Evolutionary conservation across 345 rosid genomes (phyloP).

Genomic region (Salix arbutifolia): DNA sequence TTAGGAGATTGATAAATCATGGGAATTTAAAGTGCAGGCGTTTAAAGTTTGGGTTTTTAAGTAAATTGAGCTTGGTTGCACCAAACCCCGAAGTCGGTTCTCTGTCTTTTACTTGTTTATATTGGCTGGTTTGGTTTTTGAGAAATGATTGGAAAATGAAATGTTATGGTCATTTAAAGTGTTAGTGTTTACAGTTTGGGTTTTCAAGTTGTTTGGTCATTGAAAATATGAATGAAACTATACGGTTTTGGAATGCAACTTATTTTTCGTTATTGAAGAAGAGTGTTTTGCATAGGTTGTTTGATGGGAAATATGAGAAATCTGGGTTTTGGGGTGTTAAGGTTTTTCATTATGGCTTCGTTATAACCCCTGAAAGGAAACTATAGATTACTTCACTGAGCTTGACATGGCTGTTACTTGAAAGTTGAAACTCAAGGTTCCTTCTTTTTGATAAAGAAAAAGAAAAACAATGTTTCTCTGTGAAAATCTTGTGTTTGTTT

Average conservation of each 20-base stretch:
- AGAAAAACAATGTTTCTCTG: neutral
- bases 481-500: neutral
- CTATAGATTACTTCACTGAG: neutral
- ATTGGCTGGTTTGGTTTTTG: neutral
- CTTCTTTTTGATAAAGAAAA: neutral
- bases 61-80: neutral
- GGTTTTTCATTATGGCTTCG: neutral
- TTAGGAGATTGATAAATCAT: neutral
- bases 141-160: neutral
- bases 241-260: neutral
- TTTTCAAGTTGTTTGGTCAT: neutral
- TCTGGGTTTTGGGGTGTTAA: neutral
- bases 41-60: neutral
- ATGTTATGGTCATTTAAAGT: neutral
- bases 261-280: neutral
- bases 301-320: conserved; percentile 1
- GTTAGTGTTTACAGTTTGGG: neutral
- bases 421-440: neutral
- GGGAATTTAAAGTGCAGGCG: neutral
- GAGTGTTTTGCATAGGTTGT: conserved; percentile 1
- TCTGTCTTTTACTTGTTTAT: neutral
- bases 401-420: neutral
- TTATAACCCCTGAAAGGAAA: neutral
- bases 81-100: neutral
- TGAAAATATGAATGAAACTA: neutral